Evolutionary conservation across 177 flowering plant genomes (phyloP).

Genomic region (Vitis hybrid): DNA sequence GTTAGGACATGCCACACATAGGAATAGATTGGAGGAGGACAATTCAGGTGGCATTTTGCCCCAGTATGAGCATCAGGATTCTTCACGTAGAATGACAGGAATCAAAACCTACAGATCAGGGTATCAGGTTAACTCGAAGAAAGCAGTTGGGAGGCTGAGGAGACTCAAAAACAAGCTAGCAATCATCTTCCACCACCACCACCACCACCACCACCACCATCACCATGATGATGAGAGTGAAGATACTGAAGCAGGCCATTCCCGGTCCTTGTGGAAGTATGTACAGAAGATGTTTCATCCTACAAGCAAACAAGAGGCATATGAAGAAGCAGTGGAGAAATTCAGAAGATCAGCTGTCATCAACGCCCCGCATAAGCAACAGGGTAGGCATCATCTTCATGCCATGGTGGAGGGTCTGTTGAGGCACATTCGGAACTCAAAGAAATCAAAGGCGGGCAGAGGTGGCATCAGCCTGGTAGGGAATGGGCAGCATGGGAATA

Average conservation of each 20-base stretch:
- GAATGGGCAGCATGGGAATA: not conserved
- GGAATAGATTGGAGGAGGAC: conserved; percentile 1
- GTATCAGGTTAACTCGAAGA: not conserved
- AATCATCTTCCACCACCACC: conserved; percentile 61
- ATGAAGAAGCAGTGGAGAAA: conserved; percentile 4
- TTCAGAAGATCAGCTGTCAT: conserved; percentile 5
- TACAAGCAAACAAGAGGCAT: not conserved
- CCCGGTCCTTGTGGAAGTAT: conserved; percentile 18
- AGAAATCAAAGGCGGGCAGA: conserved; percentile 24
- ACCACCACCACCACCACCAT: conserved; percentile 51
- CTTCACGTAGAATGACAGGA: conserved; percentile 2
- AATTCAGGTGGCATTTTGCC: not conserved
- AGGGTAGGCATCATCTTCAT: conserved; percentile 26
- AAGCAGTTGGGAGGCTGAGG: conserved; percentile 33
- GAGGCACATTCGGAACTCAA: conserved; percentile 25
- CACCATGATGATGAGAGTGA: conserved; percentile 1
- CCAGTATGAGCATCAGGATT: not conserved
- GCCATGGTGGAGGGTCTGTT: conserved; percentile 33
- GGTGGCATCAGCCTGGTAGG: conserved; percentile 7
- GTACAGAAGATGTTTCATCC: conserved; percentile 14
- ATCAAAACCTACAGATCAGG: not conserved
- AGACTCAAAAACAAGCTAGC: conserved; percentile 55
- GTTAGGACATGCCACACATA: not conserved
- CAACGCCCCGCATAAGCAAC: conserved; percentile 7
- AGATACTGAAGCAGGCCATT: conserved; percentile 4